Percentiles rank a stretch among this genome's conserved stretches.
Evolutionary conservation across 805 yeast genomes (phyloP).

Genomic region (Saitoella complicata): DNA sequence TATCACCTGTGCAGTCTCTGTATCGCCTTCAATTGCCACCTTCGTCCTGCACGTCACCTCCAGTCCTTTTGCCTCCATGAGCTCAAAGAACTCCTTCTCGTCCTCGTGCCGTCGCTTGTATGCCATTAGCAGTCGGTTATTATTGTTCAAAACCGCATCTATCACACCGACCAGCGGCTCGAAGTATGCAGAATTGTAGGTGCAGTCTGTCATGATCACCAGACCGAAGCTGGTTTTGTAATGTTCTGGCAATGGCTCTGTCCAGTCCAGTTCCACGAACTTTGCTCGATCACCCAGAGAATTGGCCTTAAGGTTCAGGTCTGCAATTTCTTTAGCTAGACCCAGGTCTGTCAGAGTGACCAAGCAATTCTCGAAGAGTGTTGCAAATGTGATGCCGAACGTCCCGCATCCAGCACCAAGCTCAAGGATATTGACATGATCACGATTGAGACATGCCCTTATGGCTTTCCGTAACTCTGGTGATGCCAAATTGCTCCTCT

Average conservation of each 20-base stretch:
- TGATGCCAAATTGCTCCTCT: too few species aligned
- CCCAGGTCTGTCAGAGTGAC: slow-evolving; percentile 24
- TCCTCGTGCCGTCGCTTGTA: slow-evolving; percentile 19
- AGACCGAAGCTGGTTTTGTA: slow-evolving; percentile 23
- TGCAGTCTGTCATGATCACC: slow-evolving; percentile 27
- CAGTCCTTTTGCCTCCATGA: slow-evolving; percentile 4
- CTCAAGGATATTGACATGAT: slow-evolving; percentile 19
- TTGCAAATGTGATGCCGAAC: slow-evolving; percentile 21
- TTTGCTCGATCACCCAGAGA: slow-evolving; percentile 24
- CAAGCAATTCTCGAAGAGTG: slow-evolving; percentile 10
- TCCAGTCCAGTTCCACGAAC: slow-evolving; percentile 4
- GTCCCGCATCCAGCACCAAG: slow-evolving; percentile 31
- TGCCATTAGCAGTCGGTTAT: slow-evolving; percentile 17
- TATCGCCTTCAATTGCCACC: too few species aligned
- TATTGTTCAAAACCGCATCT: slow-evolving; percentile 3
- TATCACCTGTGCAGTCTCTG: too few species aligned
- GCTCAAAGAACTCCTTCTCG: slow-evolving; percentile 8
- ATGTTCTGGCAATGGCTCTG: slow-evolving; percentile 4
- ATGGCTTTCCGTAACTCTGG: too few species aligned
- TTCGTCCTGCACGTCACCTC: too few species aligned
- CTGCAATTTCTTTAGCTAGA: slow-evolving; percentile 25
- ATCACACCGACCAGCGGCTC: slow-evolving; percentile 22
- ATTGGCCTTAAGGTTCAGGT: slow-evolving; percentile 21
- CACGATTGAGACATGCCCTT: too few species aligned
- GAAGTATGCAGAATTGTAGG: slow-evolving; percentile 27